These are phyloP conservation scores for Solanum pinnatisectum DNA, from an alignment of 257 asterid species.

Conservation along the genomic window DNA sequence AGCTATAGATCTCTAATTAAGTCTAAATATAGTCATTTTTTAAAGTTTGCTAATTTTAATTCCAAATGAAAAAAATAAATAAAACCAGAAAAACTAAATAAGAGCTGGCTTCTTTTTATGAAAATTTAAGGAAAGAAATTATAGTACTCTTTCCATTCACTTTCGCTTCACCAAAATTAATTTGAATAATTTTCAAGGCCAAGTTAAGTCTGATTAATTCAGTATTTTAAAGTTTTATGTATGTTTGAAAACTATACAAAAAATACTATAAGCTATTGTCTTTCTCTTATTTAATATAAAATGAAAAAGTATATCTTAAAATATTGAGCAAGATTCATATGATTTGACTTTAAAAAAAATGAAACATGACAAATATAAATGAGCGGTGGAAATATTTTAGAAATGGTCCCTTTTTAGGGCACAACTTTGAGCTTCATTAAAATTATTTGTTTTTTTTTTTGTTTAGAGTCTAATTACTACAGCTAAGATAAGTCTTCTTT, in stretches of 20 bases:
- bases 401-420: not conserved
- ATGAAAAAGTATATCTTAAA: no score
- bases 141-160: no score
- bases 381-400: not conserved
- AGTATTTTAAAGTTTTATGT: no score
- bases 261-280: not conserved
- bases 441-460: fast-evolving
- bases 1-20: not conserved
- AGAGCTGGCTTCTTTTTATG: not conserved
- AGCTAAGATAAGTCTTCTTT: not conserved
- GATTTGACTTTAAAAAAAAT: not conserved
- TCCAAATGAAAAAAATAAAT: not conserved
- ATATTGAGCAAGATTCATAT: no score
- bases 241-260: no score
- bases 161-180: not conserved
- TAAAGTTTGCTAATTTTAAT: not conserved
- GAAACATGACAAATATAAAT: no score
- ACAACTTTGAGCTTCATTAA: not conserved
- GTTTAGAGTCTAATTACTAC: not conserved
- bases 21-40: no score
- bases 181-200: not conserved
- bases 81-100: no score
- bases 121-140: not conserved
- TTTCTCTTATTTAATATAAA: not conserved
- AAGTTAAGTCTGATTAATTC: no score